These are phyloP conservation scores for Plasmopara muralis DNA, from an alignment of 352 stramenopile genomes.

Conservation along the genomic window DNA sequence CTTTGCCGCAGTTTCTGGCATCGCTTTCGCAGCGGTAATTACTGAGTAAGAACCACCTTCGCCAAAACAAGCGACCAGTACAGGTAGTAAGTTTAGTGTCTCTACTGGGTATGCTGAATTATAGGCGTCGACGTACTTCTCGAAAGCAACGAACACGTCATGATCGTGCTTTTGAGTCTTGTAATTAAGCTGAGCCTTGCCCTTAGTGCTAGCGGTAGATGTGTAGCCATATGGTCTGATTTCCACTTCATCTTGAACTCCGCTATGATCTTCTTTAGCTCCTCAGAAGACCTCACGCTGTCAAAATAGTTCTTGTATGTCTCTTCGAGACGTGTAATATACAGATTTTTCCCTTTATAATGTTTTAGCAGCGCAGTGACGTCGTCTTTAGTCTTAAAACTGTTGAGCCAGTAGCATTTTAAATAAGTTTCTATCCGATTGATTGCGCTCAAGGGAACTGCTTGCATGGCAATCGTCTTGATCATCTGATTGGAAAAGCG, in stretches of 20 bases:
- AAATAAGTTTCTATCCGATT: neutral
- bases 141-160: neutral
- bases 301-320: neutral
- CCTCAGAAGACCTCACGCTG: neutral
- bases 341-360: neutral
- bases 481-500: neutral
- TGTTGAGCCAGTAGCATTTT: neutral
- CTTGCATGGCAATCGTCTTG: neutral
- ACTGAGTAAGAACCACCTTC: neutral
- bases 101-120: neutral
- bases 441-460: neutral
- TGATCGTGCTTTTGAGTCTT: neutral
- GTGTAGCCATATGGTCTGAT: neutral
- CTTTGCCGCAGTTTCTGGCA: neutral
- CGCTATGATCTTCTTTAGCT: neutral
- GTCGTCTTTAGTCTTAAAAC: neutral
- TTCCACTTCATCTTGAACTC: neutral
- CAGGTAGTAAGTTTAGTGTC: neutral
- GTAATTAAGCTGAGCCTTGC: neutral
- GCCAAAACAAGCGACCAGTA: neutral
- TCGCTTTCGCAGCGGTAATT: neutral
- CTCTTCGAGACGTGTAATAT: neutral
- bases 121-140: neutral
- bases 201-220: neutral
- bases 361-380: neutral